Evolutionary conservation across 2,329 filamentous ascomycete genomes (phyloP), one percentile per base, ranked within the genome.

Genomic region (Coccinonectria pachysandricola): DNA sequence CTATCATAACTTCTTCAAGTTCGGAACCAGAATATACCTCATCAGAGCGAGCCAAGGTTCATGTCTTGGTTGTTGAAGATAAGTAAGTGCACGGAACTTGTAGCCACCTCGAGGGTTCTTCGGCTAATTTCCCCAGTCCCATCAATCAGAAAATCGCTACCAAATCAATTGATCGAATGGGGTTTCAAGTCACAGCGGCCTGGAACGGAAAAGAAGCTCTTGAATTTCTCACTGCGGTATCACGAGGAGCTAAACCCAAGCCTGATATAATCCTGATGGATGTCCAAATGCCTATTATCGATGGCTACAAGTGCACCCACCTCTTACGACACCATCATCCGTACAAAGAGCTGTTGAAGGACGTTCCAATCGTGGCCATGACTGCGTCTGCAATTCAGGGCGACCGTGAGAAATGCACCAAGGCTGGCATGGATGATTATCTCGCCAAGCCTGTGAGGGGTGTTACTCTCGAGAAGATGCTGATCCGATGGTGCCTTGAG

Each of bases 181-280:
- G 77, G 2, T 86, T 86, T 42, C 68, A 67, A 4, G 79, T 80
- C 4, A 68, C 64, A 6, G 80, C 79, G 1, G 74, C 76, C 0
- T 84, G 78, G 76, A 85, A 86, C 41, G 82, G 82, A 13, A 73
- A 79, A 48, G 81, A 88, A 46, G 82, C 79, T 1, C 60, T 88
- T 10, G 76, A 86, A 12, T 86, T 86, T 47, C 59, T 88, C 10
- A 49, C 67, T 23, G 64, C 63, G 3, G 68, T 72, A 2, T 60
- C 65, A 12, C 44, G 54, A 6, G 65, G 61, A 14, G 57, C 61
- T 15, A 60, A 68, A 22, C 54, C 58, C 8, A 72, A 71, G 26
- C 81, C 82, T 0, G 73, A 84, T 39, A 73, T 88, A 6, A 84
- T 88, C 28, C 57, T 87, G 19, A 83, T 84, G 79, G 79, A 84